phyloP scores from a whole-genome alignment of 176 grass and related monocot species.

The Oryza coarctata region DNA sequence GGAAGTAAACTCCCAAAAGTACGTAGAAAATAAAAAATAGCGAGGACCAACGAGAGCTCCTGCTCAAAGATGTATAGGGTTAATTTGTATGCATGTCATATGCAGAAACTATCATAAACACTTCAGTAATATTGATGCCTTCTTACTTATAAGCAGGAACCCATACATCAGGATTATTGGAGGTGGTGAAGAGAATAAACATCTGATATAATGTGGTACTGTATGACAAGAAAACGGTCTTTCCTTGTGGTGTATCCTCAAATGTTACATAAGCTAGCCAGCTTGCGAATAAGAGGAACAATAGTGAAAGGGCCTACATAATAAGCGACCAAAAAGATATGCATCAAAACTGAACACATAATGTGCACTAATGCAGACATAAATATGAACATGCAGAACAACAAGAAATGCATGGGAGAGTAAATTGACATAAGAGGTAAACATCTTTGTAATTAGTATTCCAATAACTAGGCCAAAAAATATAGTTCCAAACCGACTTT shows the following conservation, averaged over 20 bases:
- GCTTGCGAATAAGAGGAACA: slow-evolving; percentile 94
- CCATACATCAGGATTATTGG: slow-evolving; percentile 99
- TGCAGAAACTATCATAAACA: slow-evolving; percentile 39
- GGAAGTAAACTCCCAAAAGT: slow-evolving; percentile 96
- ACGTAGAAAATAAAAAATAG: slow-evolving; percentile 88
- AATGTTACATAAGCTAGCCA: slow-evolving; percentile 97
- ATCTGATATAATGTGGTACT: slow-evolving; percentile 89
- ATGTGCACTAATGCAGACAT: neutral
- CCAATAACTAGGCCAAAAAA: slow-evolving; percentile 13
- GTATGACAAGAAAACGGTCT: slow-evolving; percentile 72
- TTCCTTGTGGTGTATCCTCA: slow-evolving; percentile 89
- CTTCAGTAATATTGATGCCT: slow-evolving; percentile 29
- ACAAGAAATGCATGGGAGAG: neutral
- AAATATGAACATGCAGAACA: slow-evolving; percentile 16
- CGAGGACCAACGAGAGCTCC: slow-evolving; percentile 87
- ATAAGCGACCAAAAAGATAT: slow-evolving; percentile 23
- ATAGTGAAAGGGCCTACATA: slow-evolving; percentile 72
- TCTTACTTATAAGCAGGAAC: slow-evolving; percentile 97
- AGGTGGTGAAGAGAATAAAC: slow-evolving; percentile 98
- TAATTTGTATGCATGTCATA: slow-evolving; percentile 21
- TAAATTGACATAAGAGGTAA: slow-evolving; percentile 7
- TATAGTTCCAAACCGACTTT: neutral
- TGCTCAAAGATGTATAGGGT: slow-evolving; percentile 46
- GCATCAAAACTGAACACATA: slow-evolving; percentile 16
- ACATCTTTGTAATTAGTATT: neutral